Conservation (phyloP, 2,329 filamentous ascomycete genomes). For the Ophiostoma australiae region DNA sequence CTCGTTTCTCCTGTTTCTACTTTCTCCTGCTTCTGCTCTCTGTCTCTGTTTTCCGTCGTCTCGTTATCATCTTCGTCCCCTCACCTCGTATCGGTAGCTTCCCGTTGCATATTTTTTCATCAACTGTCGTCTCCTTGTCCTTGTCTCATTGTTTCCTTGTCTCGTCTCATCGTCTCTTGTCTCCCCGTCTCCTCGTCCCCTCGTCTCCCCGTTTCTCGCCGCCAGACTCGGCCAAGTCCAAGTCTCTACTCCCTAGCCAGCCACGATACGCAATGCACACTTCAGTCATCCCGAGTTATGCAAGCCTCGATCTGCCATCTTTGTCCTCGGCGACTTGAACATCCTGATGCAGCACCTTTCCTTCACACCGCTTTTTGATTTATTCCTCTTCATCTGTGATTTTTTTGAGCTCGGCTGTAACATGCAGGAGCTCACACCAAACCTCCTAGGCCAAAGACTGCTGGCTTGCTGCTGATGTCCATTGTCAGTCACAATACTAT, state of each 20-base stretch:
- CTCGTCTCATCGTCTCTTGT: too few species aligned
- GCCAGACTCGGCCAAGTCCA: background rate
- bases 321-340: background rate
- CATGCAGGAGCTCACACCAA: too few species aligned
- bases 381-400: background rate
- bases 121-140: background rate
- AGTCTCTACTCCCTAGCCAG: background rate
- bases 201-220: background rate
- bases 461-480: too few species aligned
- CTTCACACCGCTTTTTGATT: background rate
- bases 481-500: too few species aligned
- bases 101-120: background rate
- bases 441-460: too few species aligned
- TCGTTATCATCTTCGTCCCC: background rate
- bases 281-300: background rate
- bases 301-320: background rate
- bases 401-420: too few species aligned
- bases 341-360: background rate
- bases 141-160: too few species aligned
- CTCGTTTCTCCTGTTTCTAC: too few species aligned
- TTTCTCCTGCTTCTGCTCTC: background rate
- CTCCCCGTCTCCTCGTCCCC: too few species aligned
- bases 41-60: background rate
- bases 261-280: background rate
- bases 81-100: conserved; percentile 9